phyloP scores from a whole-genome alignment of 73 alveolate species.

The Paramecium primaurelia region DNA sequence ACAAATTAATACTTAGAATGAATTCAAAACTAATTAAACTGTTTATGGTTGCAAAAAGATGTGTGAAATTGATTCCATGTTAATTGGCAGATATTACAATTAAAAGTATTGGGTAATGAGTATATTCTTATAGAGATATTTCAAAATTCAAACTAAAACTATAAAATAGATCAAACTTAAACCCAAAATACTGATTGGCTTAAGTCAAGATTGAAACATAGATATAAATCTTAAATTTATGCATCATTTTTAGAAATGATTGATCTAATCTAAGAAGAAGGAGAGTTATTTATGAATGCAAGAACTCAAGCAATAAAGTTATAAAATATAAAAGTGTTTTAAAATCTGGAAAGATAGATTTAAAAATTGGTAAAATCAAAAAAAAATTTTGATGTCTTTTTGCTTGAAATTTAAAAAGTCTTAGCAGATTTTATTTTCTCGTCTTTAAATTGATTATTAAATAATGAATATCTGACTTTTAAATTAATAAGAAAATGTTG shows the following conservation, averaged over 20 bases:
- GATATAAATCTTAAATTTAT: neutral
- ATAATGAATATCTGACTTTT: too few relatives aligned
- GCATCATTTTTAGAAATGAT: neutral
- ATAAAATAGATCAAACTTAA: neutral
- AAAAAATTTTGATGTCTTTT: neutral
- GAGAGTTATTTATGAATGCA: neutral
- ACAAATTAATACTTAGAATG: neutral
- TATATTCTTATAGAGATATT: neutral
- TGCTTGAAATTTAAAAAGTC: neutral
- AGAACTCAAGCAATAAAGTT: neutral
- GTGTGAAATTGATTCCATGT: neutral
- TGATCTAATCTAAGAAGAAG: neutral
- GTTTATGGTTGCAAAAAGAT: neutral
- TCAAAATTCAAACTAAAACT: neutral
- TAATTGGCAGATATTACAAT: neutral
- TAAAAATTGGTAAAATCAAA: neutral
- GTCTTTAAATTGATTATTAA: neutral
- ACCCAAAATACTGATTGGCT: neutral
- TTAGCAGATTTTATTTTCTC: neutral
- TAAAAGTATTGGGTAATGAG: slow-evolving; percentile 13
- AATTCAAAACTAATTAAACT: neutral
- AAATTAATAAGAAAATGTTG: too few relatives aligned
- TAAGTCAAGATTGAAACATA: neutral
- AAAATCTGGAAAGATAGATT: neutral
- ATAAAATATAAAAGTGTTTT: neutral